Evolutionary conservation across 257 asterid genomes (phyloP).

Genomic region (Paraleonurus japonicus): DNA sequence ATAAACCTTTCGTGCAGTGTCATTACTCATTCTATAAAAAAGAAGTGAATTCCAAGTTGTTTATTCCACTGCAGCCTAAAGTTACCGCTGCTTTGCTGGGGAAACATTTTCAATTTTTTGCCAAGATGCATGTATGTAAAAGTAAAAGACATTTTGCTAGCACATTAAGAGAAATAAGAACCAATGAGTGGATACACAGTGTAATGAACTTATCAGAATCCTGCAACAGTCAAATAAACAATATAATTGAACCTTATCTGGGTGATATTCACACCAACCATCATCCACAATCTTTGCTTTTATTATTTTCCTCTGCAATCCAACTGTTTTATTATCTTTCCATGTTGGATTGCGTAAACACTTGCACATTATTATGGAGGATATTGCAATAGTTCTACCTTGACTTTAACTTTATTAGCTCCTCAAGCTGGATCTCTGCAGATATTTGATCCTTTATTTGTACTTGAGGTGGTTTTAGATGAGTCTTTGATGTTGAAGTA

Average conservation of each 20-base stretch:
- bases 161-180: conserved; percentile 13
- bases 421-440: background rate
- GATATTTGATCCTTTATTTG: conserved; percentile 3
- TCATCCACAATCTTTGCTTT: background rate
- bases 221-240: background rate
- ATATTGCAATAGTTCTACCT: conserved; percentile 1
- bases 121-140: conserved; percentile 22
- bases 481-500: background rate
- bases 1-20: background rate
- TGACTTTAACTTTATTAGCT: conserved; percentile 7
- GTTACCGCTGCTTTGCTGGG: conserved; percentile 4
- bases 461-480: conserved; percentile 15
- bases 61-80: background rate
- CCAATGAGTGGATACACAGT: conserved; percentile 3
- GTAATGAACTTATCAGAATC: conserved; percentile 6
- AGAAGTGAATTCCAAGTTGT: background rate
- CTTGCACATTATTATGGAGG: background rate
- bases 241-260: conserved; percentile 1
- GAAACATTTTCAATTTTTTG: conserved; percentile 12
- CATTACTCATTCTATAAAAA: background rate
- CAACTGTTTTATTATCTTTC: background rate
- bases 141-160: background rate
- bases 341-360: conserved; percentile 1
- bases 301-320: background rate
- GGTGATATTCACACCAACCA: conserved; percentile 3